These are phyloP conservation scores for Solanum piurae DNA, from an alignment of 257 asterid species.

Conservation along the genomic window DNA sequence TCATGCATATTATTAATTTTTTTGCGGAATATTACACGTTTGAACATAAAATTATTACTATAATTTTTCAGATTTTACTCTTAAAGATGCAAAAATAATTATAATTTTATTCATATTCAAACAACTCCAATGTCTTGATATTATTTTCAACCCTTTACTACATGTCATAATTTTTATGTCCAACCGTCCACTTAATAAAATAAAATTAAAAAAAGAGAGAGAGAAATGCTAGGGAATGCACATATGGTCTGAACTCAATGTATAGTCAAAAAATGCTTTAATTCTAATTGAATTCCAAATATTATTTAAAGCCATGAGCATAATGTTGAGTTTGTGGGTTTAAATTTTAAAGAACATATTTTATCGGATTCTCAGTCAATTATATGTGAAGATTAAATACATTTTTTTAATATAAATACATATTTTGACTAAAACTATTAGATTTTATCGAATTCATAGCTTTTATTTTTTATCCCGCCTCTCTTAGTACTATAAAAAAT, in stretches of 20 bases:
- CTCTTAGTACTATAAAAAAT: too few species aligned
- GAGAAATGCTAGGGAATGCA: neutral
- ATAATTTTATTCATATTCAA: neutral
- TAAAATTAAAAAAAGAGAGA: neutral
- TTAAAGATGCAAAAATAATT: neutral
- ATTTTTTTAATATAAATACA: too few species aligned
- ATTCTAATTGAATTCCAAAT: neutral
- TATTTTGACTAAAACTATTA: too few species aligned
- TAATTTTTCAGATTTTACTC: neutral
- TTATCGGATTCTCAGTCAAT: neutral
- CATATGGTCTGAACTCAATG: neutral
- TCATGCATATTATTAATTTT: neutral
- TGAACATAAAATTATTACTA: neutral
- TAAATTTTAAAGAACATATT: neutral
- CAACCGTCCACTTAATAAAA: neutral
- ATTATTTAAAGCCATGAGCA: neutral
- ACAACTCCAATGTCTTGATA: neutral
- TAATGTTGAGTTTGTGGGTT: neutral
- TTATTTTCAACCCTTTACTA: too few species aligned
- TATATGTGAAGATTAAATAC: too few species aligned
- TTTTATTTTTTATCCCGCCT: too few species aligned
- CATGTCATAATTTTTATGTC: too few species aligned
- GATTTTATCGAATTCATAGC: too few species aligned
- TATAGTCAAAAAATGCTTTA: neutral
- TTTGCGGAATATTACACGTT: too few species aligned